These are phyloP conservation scores for Aurantiochytrium sp. DNA, from an alignment of 108 stramenopile genomes.

Conservation along the genomic window DNA sequence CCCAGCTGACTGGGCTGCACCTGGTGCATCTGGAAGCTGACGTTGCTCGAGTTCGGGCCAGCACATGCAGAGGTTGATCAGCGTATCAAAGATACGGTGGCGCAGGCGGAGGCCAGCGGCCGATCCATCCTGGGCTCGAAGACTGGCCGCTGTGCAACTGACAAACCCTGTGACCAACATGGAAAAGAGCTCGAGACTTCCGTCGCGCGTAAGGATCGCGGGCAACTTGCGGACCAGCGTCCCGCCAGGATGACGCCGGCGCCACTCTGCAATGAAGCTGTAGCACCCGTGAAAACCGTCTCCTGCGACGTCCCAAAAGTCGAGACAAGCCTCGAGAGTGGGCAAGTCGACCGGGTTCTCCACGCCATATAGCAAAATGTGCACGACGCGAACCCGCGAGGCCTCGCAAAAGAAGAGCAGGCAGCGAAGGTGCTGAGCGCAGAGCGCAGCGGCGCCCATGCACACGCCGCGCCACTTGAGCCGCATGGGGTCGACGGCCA, in stretches of 20 bases:
- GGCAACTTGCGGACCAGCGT: neutral
- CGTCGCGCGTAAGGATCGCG: neutral
- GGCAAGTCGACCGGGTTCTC: neutral
- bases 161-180: neutral
- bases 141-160: neutral
- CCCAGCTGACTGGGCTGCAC: no score
- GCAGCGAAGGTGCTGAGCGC: neutral
- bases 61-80: neutral
- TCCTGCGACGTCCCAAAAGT: neutral
- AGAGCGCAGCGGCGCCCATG: neutral
- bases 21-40: neutral
- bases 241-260: neutral
- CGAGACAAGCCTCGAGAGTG: neutral
- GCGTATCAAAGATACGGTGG: neutral
- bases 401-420: neutral
- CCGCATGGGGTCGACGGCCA: neutral
- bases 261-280: neutral
- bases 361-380: neutral
- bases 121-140: neutral
- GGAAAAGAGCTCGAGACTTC: neutral
- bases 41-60: neutral
- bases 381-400: neutral
- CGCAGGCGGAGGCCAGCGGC: neutral
- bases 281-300: neutral
- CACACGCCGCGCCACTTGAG: neutral